Evolutionary conservation across 2,329 filamentous ascomycete genomes (phyloP).

Genomic region (Beauveria rudraprayagi): DNA sequence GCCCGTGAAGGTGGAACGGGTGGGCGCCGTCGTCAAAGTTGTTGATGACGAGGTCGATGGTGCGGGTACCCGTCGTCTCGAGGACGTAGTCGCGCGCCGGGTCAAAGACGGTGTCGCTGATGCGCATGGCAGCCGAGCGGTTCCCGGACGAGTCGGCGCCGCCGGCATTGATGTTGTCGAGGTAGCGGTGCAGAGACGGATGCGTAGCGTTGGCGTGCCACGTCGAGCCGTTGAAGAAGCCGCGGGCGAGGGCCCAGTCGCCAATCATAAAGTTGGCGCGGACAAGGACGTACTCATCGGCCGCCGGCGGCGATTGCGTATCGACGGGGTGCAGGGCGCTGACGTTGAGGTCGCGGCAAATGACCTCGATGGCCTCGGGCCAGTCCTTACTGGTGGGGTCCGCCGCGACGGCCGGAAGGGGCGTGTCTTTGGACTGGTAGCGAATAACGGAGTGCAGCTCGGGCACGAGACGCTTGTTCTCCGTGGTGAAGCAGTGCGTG

Average conservation of each 20-base stretch:
- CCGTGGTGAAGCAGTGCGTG: conserved; percentile 29
- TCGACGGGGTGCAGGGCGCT: conserved; percentile 34
- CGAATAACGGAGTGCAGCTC: conserved; percentile 25
- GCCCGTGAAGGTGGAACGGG: conserved; percentile 50
- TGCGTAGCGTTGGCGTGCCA: conserved; percentile 33
- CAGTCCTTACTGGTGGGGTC: conserved; percentile 38
- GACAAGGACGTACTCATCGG: conserved; percentile 35
- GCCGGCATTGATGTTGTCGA: conserved; percentile 16
- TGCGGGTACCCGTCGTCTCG: conserved; percentile 42
- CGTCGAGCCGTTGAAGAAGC: conserved; percentile 45
- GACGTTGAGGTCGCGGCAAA: conserved; percentile 47
- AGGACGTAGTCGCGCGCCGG: conserved; percentile 33
- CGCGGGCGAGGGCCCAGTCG: conserved; percentile 42
- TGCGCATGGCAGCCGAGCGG: conserved; percentile 14
- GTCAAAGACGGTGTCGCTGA: conserved; percentile 25
- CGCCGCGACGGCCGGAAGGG: neutral
- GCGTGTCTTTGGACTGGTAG: conserved; percentile 14
- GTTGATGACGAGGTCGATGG: conserved; percentile 51
- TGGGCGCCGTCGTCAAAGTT: conserved; percentile 44
- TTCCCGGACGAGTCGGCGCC: neutral
- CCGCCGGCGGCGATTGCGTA: conserved; percentile 26
- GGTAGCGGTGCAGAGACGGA: conserved; percentile 28
- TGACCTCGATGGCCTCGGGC: conserved; percentile 37
- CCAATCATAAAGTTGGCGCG: conserved; percentile 49
- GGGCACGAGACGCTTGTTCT: conserved; percentile 23